Percentiles rank a stretch among this genome's conserved stretches.
Conservation (phyloP, 2,329 filamentous ascomycete genomes). For the Aspergillus fumigatus region DNA sequence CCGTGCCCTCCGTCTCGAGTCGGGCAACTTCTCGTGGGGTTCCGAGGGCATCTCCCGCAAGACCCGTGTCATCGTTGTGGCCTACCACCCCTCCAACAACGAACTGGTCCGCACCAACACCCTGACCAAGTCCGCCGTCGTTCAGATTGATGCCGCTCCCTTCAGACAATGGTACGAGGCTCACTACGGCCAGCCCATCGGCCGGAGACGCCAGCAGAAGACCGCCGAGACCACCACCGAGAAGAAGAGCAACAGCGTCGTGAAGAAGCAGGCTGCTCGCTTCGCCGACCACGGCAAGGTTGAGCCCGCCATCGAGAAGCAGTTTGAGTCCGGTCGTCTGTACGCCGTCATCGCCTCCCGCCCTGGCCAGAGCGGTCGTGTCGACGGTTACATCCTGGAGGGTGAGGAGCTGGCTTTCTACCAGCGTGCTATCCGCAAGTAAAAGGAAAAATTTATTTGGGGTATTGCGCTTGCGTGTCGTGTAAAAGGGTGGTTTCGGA, state of each 20-base stretch:
- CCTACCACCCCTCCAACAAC: conserved; percentile 99
- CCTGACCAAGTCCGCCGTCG: conserved; percentile 96
- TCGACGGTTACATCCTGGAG: conserved; percentile 97
- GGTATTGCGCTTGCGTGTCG: conserved; percentile 16
- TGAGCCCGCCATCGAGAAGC: conserved; percentile 86
- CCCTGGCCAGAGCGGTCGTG: conserved; percentile 94
- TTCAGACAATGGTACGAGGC: conserved; percentile 99
- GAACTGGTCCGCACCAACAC: conserved; percentile 99
- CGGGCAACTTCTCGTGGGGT: conserved; percentile 99
- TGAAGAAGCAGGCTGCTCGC: conserved; percentile 94
- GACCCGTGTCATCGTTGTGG: conserved; percentile 96
- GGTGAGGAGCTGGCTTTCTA: conserved; percentile 99
- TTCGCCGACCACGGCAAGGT: conserved; percentile 85
- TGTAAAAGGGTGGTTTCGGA: conserved; percentile 32
- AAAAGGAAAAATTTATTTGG: conserved; percentile 45
- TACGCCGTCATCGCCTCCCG: conserved; percentile 89
- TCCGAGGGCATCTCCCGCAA: conserved; percentile 98
- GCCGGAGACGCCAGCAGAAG: conserved; percentile 88
- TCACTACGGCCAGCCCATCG: conserved; percentile 90
- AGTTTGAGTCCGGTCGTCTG: conserved; percentile 98
- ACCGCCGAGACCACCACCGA: conserved; percentile 48
- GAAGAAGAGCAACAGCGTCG: conserved; percentile 94
- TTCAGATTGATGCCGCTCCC: conserved; percentile 96
- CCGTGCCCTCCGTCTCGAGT: conserved; percentile 96
- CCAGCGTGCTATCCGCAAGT: conserved; percentile 99